Evolutionary conservation across 2,329 filamentous ascomycete species (phyloP), one percentile per base, ranked within the genome.

Genomic region (Trichoderma sp.): DNA sequence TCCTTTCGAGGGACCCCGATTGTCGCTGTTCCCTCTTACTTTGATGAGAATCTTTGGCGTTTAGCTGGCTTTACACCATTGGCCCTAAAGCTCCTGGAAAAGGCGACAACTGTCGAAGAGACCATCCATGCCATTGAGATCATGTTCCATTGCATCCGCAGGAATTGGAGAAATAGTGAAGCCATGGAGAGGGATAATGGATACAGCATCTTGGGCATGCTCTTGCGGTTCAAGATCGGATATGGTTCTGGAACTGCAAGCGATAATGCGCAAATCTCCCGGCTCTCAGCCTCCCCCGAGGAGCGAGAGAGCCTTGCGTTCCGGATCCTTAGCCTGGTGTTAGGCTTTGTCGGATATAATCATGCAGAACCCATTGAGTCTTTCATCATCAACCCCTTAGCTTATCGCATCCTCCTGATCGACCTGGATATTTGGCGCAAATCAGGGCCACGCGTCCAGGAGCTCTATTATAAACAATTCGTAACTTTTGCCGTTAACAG

Each of bases 141-240:
- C 73, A 83, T 97, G 29, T 93, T 97, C 70, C 88, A 92, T 71
- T 92, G 92, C 69, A 91, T 97, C 59, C 90, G 92, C 71, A 90
- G 92, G 71, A 98, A 92, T 76, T 99, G 96, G 95, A 88, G 95
- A 71, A 98, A 98, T 72, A 98, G 95, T 72, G 96, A 99, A 77
- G 94, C 95, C 29, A 97, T 99, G 91, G 95, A 99, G 78, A 90
- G 92, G 73, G 93, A 97, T 69, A 95, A 96, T 72, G 96, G 94
- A 0, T 99, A 97, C 76, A 91, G 92, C 29, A 92, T 98, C 39
- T 81, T 99, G 60, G 91, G 91, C 48, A 89, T 93, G 78, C 84
- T 98, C 19, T 80, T 99, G 27, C 89, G 93, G 65, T 91, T 92
- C 65, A 97, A 97, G 77, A 83, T 97, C 35, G 91, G 90, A 5